These are phyloP conservation scores for Fusarium domesticum DNA, from an alignment of 2,329 filamentous ascomycete species.

Conservation along the genomic window DNA sequence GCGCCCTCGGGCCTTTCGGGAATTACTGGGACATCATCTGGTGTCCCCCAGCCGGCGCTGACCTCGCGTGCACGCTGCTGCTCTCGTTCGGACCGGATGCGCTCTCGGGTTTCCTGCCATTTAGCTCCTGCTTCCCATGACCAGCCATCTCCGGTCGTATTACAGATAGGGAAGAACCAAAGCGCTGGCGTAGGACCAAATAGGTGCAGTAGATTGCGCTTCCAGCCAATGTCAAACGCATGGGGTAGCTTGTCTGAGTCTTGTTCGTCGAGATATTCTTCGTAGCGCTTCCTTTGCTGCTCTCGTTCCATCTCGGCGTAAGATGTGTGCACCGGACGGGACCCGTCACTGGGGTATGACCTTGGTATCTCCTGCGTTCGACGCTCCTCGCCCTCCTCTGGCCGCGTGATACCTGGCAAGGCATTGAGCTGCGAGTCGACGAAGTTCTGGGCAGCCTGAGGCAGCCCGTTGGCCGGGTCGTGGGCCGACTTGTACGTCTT, in stretches of 20 bases:
- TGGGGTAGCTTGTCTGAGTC: slow-evolving; percentile 86
- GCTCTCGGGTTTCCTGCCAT: slow-evolving; percentile 71
- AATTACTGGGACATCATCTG: slow-evolving; percentile 23
- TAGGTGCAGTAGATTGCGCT: slow-evolving; percentile 73
- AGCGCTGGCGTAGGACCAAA: slow-evolving; percentile 71
- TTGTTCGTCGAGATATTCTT: slow-evolving; percentile 82
- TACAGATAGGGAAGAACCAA: slow-evolving; percentile 80
- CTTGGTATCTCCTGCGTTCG: slow-evolving; percentile 29
- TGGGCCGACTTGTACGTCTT: slow-evolving; percentile 64
- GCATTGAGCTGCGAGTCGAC: slow-evolving; percentile 80
- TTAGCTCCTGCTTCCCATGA: slow-evolving; percentile 80
- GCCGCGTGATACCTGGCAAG: slow-evolving; percentile 73
- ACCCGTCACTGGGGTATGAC: slow-evolving; percentile 31
- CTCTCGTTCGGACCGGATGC: slow-evolving; percentile 55
- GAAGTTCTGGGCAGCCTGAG: slow-evolving; percentile 65
- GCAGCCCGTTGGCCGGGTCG: slow-evolving; percentile 48
- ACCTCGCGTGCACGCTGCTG: slow-evolving; percentile 62
- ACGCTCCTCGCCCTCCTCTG: slow-evolving; percentile 73
- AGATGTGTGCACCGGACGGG: slow-evolving; percentile 44
- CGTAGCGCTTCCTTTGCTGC: slow-evolving; percentile 54
- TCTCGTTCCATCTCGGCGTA: slow-evolving; percentile 56
- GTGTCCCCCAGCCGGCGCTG: slow-evolving; percentile 63
- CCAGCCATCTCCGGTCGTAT: slow-evolving; percentile 91
- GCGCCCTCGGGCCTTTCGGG: slow-evolving; percentile 30
- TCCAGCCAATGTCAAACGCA: slow-evolving; percentile 87